Percentiles rank a stretch among this genome's conserved stretches.
Evolutionary conservation across 2,329 filamentous ascomycete genomes (phyloP).

Genomic region (Aspergillus amoenus): DNA sequence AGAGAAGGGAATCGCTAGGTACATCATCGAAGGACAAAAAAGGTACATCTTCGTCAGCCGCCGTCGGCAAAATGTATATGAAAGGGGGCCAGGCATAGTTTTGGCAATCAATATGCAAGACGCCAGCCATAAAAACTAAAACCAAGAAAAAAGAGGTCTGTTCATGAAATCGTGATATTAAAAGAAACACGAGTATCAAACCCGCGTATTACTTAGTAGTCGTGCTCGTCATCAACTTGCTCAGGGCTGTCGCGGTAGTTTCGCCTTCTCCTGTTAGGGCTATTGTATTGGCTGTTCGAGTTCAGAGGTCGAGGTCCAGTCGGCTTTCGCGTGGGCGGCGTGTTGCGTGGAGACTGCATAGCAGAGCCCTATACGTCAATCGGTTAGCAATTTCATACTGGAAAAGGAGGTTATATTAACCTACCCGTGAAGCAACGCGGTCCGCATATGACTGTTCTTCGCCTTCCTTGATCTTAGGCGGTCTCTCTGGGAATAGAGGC

Average conservation of each 20-base stretch:
- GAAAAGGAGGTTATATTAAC: slow-evolving; percentile 15
- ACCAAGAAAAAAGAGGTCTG: slow-evolving; percentile 3
- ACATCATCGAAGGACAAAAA: slow-evolving; percentile 13
- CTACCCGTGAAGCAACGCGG: slow-evolving; percentile 41
- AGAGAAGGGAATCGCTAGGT: slow-evolving; percentile 21
- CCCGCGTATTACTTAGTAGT: slow-evolving; percentile 28
- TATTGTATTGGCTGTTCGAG: slow-evolving; percentile 36
- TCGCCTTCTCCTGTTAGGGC: slow-evolving; percentile 36
- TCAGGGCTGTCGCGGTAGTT: slow-evolving; percentile 43
- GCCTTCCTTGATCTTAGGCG: slow-evolving; percentile 40
- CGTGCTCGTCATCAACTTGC: slow-evolving; percentile 41
- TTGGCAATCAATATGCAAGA: slow-evolving; percentile 19
- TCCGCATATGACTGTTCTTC: slow-evolving; percentile 40
- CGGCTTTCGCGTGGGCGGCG: slow-evolving; percentile 44
- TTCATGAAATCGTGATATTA: slow-evolving; percentile 20
- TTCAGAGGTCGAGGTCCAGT: slow-evolving; percentile 49
- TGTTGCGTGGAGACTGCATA: slow-evolving; percentile 32
- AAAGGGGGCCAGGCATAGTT: background rate
- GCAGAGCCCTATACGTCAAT: slow-evolving; percentile 27
- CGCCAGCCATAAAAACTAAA: slow-evolving; percentile 14
- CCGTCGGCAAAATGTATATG: slow-evolving; percentile 4
- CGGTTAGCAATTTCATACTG: background rate
- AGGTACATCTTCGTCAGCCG: slow-evolving; percentile 14
- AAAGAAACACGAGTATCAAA: slow-evolving; percentile 15
- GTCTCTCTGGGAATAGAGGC: slow-evolving; percentile 56